Percentiles rank a stretch among this genome's conserved stretches.
phyloP scores from a whole-genome alignment of 2,329 filamentous ascomycete genomes.

The Stromatinia cepivora region DNA sequence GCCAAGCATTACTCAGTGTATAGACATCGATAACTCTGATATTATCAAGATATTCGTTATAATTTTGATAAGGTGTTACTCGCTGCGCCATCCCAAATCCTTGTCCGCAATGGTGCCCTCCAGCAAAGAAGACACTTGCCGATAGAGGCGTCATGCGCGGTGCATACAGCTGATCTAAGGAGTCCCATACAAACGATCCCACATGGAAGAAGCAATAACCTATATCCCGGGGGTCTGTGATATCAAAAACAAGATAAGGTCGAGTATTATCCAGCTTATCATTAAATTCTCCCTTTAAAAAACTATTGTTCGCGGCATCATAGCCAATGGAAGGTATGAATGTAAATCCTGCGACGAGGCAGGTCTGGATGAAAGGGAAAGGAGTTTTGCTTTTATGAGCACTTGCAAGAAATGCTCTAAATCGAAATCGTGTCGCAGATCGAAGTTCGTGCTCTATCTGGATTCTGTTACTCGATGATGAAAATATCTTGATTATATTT shows the following conservation, averaged over 20 bases:
- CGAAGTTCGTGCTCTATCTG: conserved; percentile 30
- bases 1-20: background rate
- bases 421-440: background rate
- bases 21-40: background rate
- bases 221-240: conserved; percentile 25
- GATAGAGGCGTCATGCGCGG: conserved; percentile 1
- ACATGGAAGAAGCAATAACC: conserved; percentile 30
- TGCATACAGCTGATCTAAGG: background rate
- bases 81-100: no score
- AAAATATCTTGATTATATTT: conserved; percentile 27
- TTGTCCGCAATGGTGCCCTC: background rate
- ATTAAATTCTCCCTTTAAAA: background rate
- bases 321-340: background rate
- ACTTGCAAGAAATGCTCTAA: background rate
- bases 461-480: conserved; percentile 25
- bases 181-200: background rate
- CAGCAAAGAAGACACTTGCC: background rate
- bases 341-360: background rate
- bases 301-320: background rate
- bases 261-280: background rate
- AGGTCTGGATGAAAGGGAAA: background rate
- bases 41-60: background rate
- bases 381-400: background rate
- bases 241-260: conserved; percentile 31
- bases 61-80: background rate